Base-by-base conservation (phyloP, 805 yeast genomes). In the Saccharomycopsis synnaedendra region DNA sequence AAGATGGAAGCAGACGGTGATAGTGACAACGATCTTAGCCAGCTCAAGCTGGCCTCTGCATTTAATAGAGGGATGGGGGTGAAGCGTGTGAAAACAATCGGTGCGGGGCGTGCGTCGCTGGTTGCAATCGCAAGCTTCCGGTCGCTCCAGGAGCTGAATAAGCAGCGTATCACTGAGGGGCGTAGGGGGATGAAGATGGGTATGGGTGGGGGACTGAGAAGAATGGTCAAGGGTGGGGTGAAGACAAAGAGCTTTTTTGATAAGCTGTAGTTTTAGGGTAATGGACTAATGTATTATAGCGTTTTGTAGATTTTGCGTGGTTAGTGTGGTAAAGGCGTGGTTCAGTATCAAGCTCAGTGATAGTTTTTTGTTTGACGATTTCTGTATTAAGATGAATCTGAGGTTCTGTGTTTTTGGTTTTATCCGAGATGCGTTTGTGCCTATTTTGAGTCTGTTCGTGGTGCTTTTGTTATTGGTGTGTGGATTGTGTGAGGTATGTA, bases 71-170 rank as follows among this genome's bases (percentile, higher is more conserved):
- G 41, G n/a, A 11, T 8, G 10, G 43, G 7, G 9, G 42, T 32
- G 8, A 10, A 8, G 9, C 32, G 9, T 19, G 45, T 8, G 31
- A 5, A 10, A 27, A 9, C 9, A 11, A 19, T 29, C 8, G 29
- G 32, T 70, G 80, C 0, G 74, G 75, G 61, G 66, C 65, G 44
- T 35, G 35, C 19, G 19, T 19, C 19, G 19, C 19, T 19, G 19
- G 19, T 19, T 19, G 19, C 19, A 19, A 19, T 19, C 19, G 19
- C 19, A 19, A 19, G 19, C 19, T 19, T 19, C 19, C 19, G 19
- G 19, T 19, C 19, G 19, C 19, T 19, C 19, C 19, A 19, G 19
- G 19, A 19, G 19, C 19, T 19, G 19, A 19, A 19, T 19, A 19
- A 19, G 19, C 19, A 19, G 19, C 19, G 19, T 19, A 19, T 19